Evolutionary conservation across 768 basidiomycete species (phyloP), one percentile per base, ranked within the genome.

Genomic region (Neoboletus magnificus): DNA sequence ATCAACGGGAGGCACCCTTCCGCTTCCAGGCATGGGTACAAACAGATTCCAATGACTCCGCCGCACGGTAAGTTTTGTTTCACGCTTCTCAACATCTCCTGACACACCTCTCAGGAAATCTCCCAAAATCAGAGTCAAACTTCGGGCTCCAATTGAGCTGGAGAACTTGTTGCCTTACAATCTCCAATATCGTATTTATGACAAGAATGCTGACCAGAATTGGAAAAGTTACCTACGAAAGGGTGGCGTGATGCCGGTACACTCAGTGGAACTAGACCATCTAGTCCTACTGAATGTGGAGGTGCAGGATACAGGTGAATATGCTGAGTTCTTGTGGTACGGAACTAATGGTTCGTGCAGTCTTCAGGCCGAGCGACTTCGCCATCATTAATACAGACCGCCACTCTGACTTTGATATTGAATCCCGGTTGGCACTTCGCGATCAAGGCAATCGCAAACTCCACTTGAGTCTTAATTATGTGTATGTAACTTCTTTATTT

Each of bases 151-250:
- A 0, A 79, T 99, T 27, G 96, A 99, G 66, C 75, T 99, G 11
- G 96, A 99, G 73, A 99, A 99, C 67, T 75, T 98, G 20, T 75
- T 98, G 23, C 97, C 97, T 1, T 97, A 87, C 73, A 93, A 98
- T 63, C 72, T 98, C 48, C 87, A 93, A 63, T 99, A 97, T 74
- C 83, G 93, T n/a, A 89, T 98, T 33, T 98, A 93, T 61, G 95
- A 99, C 77, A 97, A 94, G 75, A 84, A 97, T 59, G 87, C 89
- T 0, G 86, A 93, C 63, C 91, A 93, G 64, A 95, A 96, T 65
- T 98, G 94, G 87, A 85, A 84, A 60, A 95, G 91, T 67, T 99
- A 93, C 74, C 77, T 98, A 16, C 82, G 95, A 43, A 85, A 91
- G 65, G 96, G 97, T 29, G 96, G 95, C 8, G 78, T 93, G 39